Conservation (phyloP, 2,329 filamentous ascomycete genomes). For the Rhexocercosporidium sp. region DNA sequence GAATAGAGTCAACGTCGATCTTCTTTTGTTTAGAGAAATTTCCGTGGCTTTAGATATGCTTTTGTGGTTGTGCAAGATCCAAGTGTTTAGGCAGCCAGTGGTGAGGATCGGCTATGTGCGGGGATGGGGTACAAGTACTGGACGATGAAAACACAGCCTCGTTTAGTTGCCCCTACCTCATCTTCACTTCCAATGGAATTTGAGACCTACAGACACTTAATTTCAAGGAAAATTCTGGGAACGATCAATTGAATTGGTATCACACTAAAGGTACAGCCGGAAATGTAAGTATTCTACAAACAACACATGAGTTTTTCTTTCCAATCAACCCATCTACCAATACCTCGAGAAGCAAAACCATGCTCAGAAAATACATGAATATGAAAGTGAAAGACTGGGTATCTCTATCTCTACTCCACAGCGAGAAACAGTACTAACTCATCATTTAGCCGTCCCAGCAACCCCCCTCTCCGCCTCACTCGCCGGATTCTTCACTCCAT, state of each 20-base stretch:
- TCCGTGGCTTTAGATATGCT: no score
- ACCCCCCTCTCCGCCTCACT: conserved; percentile 13
- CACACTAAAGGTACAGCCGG: no score
- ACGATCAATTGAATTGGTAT: no score
- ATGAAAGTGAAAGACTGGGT: not conserved
- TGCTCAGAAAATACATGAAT: no score
- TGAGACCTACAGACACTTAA: no score
- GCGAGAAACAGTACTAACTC: no score
- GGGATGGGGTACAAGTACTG: not conserved
- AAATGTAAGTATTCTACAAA: not conserved
- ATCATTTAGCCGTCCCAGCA: not conserved
- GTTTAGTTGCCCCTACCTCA: not conserved
- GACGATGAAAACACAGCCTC: not conserved
- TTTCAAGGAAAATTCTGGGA: no score
- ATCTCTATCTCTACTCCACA: not conserved
- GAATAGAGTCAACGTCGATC: no score
- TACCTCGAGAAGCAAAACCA: not conserved
- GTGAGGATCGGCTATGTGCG: not conserved
- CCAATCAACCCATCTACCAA: not conserved
- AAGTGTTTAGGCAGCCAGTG: not conserved
- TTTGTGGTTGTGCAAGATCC: not conserved
- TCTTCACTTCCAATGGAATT: not conserved
- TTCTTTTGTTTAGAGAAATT: no score
- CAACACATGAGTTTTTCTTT: no score
- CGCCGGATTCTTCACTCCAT: not conserved